phyloP scores from a whole-genome alignment of 306 rosid genomes.

The Lablab purpureus region DNA sequence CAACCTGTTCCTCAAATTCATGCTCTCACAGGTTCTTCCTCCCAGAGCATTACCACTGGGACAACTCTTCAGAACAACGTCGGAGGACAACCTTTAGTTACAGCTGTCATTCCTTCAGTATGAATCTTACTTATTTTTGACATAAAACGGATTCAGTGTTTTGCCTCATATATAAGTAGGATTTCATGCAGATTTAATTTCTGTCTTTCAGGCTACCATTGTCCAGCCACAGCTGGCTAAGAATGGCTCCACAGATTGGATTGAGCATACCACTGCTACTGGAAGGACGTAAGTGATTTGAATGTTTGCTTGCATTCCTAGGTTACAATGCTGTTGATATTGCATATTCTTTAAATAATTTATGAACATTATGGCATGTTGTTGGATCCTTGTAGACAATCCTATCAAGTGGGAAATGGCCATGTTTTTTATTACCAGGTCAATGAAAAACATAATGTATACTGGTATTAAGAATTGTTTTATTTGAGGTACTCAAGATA shows the following conservation, averaged over 20 bases:
- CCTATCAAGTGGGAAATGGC: not conserved
- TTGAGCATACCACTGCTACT: slow-evolving; percentile 81
- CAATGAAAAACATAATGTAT: not conserved
- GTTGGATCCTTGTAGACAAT: not conserved
- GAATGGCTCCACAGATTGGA: slow-evolving; percentile 77
- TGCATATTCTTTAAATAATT: slow-evolving; percentile 2
- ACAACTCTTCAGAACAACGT: slow-evolving; percentile 56
- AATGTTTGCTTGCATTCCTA: slow-evolving; percentile 38
- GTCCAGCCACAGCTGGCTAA: slow-evolving; percentile 49
- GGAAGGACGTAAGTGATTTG: slow-evolving; percentile 77
- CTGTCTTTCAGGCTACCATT: slow-evolving; percentile 60
- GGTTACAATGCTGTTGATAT: slow-evolving; percentile 28
- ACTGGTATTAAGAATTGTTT: not conserved
- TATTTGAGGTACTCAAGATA: not conserved
- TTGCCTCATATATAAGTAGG: slow-evolving; percentile 7
- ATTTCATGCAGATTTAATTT: slow-evolving; percentile 21
- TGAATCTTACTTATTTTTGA: slow-evolving; percentile 40
- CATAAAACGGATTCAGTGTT: slow-evolving; percentile 26
- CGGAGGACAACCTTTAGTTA: slow-evolving; percentile 62
- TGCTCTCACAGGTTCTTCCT: slow-evolving; percentile 57
- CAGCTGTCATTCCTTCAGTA: slow-evolving; percentile 64
- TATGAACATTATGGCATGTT: not conserved
- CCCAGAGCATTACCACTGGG: slow-evolving; percentile 55
- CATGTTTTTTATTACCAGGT: not conserved
- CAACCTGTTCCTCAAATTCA: slow-evolving; percentile 71